Percentiles rank a stretch among this genome's conserved stretches.
phyloP scores from a whole-genome alignment of 1,284 basidiomycete species.

The Boletus austroedulis region DNA sequence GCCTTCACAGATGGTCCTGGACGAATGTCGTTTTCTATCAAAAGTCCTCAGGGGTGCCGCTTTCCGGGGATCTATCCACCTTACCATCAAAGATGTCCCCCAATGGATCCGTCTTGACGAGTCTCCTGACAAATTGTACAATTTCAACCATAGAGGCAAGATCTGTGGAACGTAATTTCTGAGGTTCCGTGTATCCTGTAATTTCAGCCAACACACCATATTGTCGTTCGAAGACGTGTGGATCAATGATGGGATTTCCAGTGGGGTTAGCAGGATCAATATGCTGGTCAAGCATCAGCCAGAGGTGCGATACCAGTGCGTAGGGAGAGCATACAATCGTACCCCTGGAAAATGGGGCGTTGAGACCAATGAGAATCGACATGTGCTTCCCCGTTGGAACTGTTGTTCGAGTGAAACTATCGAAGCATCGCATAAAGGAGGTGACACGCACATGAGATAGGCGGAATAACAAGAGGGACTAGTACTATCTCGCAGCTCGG shows the following conservation, averaged over 20 bases:
- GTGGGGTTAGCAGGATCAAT: slow-evolving; percentile 1
- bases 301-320: not conserved
- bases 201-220: not conserved
- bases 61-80: not conserved
- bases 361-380: not conserved
- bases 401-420: not conserved
- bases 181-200: not conserved
- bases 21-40: not conserved
- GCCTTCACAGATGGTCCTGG: not conserved
- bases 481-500: not conserved
- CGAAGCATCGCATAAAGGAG: not conserved
- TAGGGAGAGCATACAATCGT: not conserved
- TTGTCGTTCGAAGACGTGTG: slow-evolving; percentile 1
- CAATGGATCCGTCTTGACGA: slow-evolving; percentile 1
- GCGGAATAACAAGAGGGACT: not conserved
- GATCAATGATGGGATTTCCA: slow-evolving; percentile 3
- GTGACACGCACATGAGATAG: not conserved
- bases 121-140: slow-evolving; percentile 1
- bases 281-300: not conserved
- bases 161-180: not conserved
- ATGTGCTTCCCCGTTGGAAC: not conserved
- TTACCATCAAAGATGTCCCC: slow-evolving; percentile 1
- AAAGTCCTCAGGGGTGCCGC: not conserved
- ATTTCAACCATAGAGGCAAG: not conserved
- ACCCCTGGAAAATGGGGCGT: slow-evolving; percentile 5